phyloP scores from a whole-genome alignment of 371 early-diverging fungal species.

The Zychaea mexicana region DNA sequence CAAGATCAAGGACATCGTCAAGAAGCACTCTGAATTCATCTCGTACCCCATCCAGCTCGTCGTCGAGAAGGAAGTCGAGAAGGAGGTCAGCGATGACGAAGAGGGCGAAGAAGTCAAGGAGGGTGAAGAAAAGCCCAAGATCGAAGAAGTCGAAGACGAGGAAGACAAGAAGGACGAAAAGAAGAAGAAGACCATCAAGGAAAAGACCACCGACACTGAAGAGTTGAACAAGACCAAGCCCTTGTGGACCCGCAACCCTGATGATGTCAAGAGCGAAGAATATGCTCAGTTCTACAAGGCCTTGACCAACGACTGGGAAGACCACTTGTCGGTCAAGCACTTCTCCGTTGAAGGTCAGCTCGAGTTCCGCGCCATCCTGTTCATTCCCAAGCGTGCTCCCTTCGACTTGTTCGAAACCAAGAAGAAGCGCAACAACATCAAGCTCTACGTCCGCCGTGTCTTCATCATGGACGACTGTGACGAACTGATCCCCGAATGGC shows the following conservation, averaged over 20 bases:
- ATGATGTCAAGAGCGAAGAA: slow-evolving; percentile 73
- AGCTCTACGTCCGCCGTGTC: slow-evolving; percentile 85
- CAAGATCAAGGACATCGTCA: slow-evolving; percentile 63
- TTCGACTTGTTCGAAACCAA: slow-evolving; percentile 66
- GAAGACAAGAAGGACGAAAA: slow-evolving; percentile 78
- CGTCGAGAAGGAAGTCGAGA: slow-evolving; percentile 63
- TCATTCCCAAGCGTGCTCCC: slow-evolving; percentile 75
- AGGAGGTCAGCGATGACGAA: slow-evolving; percentile 85
- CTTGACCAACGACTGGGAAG: slow-evolving; percentile 75
- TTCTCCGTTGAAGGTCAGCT: slow-evolving; percentile 83
- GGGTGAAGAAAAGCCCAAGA: slow-evolving; percentile 59
- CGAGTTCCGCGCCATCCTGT: slow-evolving; percentile 81
- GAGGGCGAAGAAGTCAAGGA: slow-evolving; percentile 67
- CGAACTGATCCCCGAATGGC: slow-evolving; percentile 67
- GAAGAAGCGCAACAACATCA: slow-evolving; percentile 76
- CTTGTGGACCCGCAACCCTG: slow-evolving; percentile 85
- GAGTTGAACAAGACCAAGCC: slow-evolving; percentile 80
- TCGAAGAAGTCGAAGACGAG: slow-evolving; percentile 49
- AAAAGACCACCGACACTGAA: slow-evolving; percentile 49
- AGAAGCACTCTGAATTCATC: slow-evolving; percentile 85
- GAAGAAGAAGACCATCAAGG: slow-evolving; percentile 71
- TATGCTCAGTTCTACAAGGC: slow-evolving; percentile 86
- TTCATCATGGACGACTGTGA: slow-evolving; percentile 88
- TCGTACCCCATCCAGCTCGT: slow-evolving; percentile 54
- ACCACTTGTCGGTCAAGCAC: slow-evolving; percentile 72